These are phyloP conservation scores for Cyanidiococcus yangmingshanensis DNA, from an alignment of 23 red algal genomes.

Conservation along the genomic window DNA sequence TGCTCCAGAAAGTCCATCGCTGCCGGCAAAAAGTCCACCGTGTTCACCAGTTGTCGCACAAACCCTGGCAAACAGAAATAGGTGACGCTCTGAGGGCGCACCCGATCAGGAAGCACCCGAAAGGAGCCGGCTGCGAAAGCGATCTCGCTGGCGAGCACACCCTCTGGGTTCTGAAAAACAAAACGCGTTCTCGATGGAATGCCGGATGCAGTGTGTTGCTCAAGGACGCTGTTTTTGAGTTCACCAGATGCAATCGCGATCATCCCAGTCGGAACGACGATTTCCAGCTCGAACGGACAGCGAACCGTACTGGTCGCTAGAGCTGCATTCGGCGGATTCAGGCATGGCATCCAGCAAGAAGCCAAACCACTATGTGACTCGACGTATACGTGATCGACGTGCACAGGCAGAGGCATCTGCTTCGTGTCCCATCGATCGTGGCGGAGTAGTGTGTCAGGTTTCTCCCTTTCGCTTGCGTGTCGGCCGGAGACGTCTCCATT, in stretches of 20 bases:
- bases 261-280: constrained; percentile 9
- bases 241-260: not conserved
- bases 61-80: constrained; percentile 78
- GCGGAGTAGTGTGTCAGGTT: not conserved
- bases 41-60: constrained; percentile 57
- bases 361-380: constrained; percentile 7
- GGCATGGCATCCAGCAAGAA: not conserved
- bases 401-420: not conserved
- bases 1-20: constrained; percentile 45
- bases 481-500: too few relatives aligned
- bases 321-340: constrained; percentile 2
- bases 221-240: not conserved
- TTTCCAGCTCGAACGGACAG: not conserved
- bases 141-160: constrained; percentile 55
- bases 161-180: constrained; percentile 9
- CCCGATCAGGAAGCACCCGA: constrained; percentile 61
- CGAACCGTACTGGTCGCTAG: not conserved
- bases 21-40: constrained; percentile 51
- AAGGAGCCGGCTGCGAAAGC: constrained; percentile 65
- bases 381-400: constrained; percentile 3
- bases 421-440: too few relatives aligned
- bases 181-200: not conserved
- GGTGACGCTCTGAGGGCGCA: constrained; percentile 48
- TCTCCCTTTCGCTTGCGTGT: too few relatives aligned
- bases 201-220: not conserved